Base-by-base conservation (phyloP, 495 filamentous ascomycete genomes). In the Astrocystis sublimbata region DNA sequence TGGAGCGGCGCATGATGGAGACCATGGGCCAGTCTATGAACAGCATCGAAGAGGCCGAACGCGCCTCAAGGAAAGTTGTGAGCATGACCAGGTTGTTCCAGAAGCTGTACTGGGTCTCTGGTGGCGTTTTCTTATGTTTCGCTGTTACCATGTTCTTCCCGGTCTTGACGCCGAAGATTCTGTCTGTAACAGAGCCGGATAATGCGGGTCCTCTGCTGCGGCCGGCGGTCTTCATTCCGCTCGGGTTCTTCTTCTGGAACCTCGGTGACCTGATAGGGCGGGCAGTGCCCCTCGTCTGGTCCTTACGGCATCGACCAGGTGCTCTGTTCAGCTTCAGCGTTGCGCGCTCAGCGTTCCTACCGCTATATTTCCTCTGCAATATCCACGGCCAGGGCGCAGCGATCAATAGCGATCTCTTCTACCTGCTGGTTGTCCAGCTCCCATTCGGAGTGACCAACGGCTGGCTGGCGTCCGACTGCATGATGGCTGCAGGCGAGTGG, bases 231-330 rank as follows among this genome's bases (percentile, higher is more conserved):
- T 99, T 98, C 75, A 92, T 97, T 52, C 93, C 94, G 1, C 79
- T 97, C 3, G 90, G 82, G 8, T 97, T 98, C 75, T 84, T 99
- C 30, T 83, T 96, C 66, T 99, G 94, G 94, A 99, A 98, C 66
- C 66, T 86, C 6, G 94, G 94, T 36, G 94, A 99, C 71, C 78
- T 98, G 4, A 30, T 81, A 8, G 93, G 93, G 0, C 82, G 96
- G 2, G 42, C 83, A 0, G 88, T 92, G 13, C 79, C 87, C 7
- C 72, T 89, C 9, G 86, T 89, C 6, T 71, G 76, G 0, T 83
- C 83, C 12, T 77, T 93, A 45, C 76, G 81, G 0, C 79, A 84
- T 12, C 81, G 82, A 9, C 92, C 93, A 9, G 68, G 72, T 2
- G 50, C 84, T 4, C 73, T 97, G 2, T 88, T 96, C 60, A 65